phyloP scores from a whole-genome alignment of 2,329 filamentous ascomycete species.

The Periconia macrospinosa region DNA sequence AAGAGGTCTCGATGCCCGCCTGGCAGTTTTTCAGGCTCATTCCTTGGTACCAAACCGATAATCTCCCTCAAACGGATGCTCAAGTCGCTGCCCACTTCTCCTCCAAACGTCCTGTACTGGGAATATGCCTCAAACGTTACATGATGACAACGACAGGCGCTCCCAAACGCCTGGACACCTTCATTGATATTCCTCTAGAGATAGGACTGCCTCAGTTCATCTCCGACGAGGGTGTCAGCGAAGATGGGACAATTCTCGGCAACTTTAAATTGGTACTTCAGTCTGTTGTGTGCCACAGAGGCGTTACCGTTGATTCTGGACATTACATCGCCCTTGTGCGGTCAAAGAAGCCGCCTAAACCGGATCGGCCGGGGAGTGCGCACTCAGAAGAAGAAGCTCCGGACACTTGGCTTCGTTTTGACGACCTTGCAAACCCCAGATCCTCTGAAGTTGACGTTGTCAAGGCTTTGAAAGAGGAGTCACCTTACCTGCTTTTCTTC shows the following conservation, averaged over 20 bases:
- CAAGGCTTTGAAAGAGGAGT: constrained; percentile 77
- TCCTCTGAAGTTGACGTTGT: constrained; percentile 79
- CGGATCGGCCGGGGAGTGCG: constrained; percentile 42
- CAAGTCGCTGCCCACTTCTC: constrained; percentile 90
- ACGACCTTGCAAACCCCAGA: constrained; percentile 76
- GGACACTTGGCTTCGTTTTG: constrained; percentile 78
- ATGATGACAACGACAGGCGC: constrained; percentile 70
- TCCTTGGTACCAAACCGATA: constrained; percentile 81
- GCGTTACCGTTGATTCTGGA: constrained; percentile 80
- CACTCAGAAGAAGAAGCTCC: constrained; percentile 54
- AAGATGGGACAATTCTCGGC: constrained; percentile 70
- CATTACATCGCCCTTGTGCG: constrained; percentile 89
- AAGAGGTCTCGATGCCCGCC: constrained; percentile 91
- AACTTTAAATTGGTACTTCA: constrained; percentile 93
- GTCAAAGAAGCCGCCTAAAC: constrained; percentile 56
- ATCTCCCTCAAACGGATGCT: constrained; percentile 65
- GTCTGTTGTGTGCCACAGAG: constrained; percentile 89
- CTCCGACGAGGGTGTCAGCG: constrained; percentile 70
- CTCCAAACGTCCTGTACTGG: constrained; percentile 78
- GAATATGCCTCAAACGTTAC: constrained; percentile 92
- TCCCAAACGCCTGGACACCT: constrained; percentile 74
- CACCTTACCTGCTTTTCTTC: constrained; percentile 93
- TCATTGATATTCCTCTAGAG: constrained; percentile 88
- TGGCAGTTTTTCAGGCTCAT: constrained; percentile 97
- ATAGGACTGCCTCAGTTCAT: constrained; percentile 87